These are phyloP conservation scores for sorghum (Sorghum bicolor) DNA, from an alignment of 176 grass and related monocot genomes.

Conservation along the genomic window DNA sequence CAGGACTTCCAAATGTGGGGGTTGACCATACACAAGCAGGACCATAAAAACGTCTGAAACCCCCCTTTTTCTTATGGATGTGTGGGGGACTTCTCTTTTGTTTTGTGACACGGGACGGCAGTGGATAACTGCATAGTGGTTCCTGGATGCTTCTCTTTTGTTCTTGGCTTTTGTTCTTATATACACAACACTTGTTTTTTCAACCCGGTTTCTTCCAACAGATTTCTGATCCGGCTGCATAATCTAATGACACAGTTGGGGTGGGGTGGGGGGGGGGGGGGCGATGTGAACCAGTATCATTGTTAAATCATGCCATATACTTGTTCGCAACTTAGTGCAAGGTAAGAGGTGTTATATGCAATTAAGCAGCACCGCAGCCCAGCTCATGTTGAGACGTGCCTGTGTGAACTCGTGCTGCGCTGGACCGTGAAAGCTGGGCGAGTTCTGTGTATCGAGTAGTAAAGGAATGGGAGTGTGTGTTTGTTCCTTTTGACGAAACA, in stretches of 20 bases:
- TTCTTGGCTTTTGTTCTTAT: neutral
- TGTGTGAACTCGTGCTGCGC: constrained; percentile 28
- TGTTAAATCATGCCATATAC: neutral
- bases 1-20: neutral
- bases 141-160: neutral
- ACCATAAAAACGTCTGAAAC: neutral
- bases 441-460: neutral
- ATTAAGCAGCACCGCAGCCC: neutral
- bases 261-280: too few species aligned
- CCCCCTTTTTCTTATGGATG: neutral
- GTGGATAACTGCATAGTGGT: neutral
- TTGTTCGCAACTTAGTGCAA: neutral
- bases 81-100: neutral
- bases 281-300: neutral
- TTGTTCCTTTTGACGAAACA: constrained; percentile 35
- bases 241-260: neutral
- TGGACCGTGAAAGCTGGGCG: neutral
- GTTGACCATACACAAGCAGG: neutral
- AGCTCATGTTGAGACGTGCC: neutral
- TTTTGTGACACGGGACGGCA: neutral
- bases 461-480: neutral
- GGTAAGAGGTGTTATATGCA: neutral
- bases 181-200: neutral
- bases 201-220: neutral
- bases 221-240: neutral